These are phyloP conservation scores for Camillea tinctor DNA, from an alignment of 2,329 filamentous ascomycete species.

Conservation along the genomic window DNA sequence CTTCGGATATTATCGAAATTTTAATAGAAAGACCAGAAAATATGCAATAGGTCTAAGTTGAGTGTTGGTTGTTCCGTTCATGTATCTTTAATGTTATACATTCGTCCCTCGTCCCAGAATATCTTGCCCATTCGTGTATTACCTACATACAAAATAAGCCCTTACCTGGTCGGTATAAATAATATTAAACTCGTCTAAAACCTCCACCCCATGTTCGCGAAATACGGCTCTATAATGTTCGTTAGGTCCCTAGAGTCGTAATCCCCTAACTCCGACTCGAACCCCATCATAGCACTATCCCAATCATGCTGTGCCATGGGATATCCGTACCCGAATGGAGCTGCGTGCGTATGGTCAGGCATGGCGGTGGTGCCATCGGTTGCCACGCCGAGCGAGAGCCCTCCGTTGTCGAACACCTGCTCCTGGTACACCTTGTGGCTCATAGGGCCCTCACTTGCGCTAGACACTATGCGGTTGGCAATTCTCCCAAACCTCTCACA, in stretches of 20 bases:
- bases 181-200: too few relatives aligned
- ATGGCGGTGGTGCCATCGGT: not conserved
- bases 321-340: conserved; percentile 17
- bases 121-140: too few relatives aligned
- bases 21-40: too few relatives aligned
- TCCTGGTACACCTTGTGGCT: conserved; percentile 3
- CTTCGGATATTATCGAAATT: too few relatives aligned
- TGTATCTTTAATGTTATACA: too few relatives aligned
- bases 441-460: conserved; percentile 3
- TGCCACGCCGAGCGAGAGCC: not conserved
- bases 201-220: conserved; percentile 24
- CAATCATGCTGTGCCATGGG: conserved; percentile 29
- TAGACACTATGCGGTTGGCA: conserved; percentile 22
- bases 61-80: too few relatives aligned
- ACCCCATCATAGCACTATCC: conserved; percentile 27
- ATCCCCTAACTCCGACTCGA: conserved; percentile 25
- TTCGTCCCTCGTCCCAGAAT: too few relatives aligned
- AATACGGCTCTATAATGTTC: conserved; percentile 28
- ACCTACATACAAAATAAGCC: too few relatives aligned
- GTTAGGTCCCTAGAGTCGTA: conserved; percentile 25
- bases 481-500: conserved; percentile 24
- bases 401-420: not conserved
- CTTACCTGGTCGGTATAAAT: too few relatives aligned
- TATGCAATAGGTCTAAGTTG: too few relatives aligned
- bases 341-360: not conserved